Evolutionary conservation across 1,284 basidiomycete species (phyloP).

Genomic region (Pulchroboletus neoregius): DNA sequence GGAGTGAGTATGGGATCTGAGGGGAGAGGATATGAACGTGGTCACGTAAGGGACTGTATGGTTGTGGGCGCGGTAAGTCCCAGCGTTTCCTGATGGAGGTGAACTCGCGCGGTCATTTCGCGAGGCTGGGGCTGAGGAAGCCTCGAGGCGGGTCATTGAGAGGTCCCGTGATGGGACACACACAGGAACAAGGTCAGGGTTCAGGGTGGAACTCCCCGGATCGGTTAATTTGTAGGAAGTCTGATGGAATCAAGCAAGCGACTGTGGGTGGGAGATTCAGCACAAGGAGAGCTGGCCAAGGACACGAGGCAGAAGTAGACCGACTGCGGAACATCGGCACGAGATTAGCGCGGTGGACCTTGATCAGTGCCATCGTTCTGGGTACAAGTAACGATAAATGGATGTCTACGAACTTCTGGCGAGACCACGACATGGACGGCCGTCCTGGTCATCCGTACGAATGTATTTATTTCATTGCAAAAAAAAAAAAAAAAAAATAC

Average conservation of each 20-base stretch:
- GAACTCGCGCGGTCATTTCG: conserved; percentile 31
- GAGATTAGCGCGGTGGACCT: conserved; percentile 11
- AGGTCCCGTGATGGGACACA: conserved; percentile 20
- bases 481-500: conserved; percentile 5
- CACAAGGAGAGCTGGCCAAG: no score
- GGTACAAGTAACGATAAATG: conserved; percentile 14
- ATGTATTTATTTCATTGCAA: no score
- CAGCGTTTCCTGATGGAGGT: conserved; percentile 12
- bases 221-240: no score
- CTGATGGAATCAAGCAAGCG: no score
- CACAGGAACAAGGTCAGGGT: conserved; percentile 28
- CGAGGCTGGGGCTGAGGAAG: conserved; percentile 12
- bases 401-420: conserved; percentile 15
- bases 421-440: conserved; percentile 16
- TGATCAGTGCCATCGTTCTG: conserved; percentile 6
- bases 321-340: conserved; percentile 17
- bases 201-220: conserved; percentile 18
- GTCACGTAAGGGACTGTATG: no score
- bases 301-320: no score
- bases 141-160: conserved; percentile 25
- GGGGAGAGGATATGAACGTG: no score
- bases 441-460: conserved; percentile 12
- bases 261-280: no score
- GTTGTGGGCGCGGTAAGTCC: conserved; percentile 3
- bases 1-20: no score